Percentiles rank a stretch among this genome's conserved stretches.
phyloP scores from a whole-genome alignment of 2,329 filamentous ascomycete species.

The Alternaria brassicicola region DNA sequence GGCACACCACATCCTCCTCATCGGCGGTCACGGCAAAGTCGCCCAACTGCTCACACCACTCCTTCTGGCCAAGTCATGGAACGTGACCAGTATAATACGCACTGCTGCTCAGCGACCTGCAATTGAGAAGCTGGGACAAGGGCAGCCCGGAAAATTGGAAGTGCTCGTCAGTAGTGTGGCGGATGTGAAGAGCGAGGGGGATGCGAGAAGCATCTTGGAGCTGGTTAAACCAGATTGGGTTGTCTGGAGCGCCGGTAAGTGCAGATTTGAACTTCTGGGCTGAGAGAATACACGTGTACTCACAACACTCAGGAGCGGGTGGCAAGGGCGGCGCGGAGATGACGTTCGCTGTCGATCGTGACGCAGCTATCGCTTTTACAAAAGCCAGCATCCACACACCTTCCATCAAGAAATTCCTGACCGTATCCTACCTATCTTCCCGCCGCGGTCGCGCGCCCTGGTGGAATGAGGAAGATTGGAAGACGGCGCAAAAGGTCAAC shows the following conservation, averaged over 20 bases:
- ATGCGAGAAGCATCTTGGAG: conserved; percentile 68
- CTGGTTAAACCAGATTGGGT: conserved; percentile 69
- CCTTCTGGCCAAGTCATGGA: conserved; percentile 75
- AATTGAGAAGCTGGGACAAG: conserved; percentile 66
- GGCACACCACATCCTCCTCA: conserved; percentile 63
- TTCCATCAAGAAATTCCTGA: conserved; percentile 60
- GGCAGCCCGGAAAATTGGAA: conserved; percentile 66
- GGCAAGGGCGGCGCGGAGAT: conserved; percentile 59
- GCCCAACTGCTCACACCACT: conserved; percentile 76
- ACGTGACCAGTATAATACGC: conserved; percentile 79
- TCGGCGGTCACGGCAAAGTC: conserved; percentile 83
- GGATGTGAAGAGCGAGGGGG: conserved; percentile 67
- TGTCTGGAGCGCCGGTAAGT: conserved; percentile 69
- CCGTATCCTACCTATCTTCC: conserved; percentile 61
- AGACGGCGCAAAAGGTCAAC: conserved; percentile 54
- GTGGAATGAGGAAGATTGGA: conserved; percentile 59
- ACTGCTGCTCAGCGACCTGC: conserved; percentile 69
- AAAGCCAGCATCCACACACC: conserved; percentile 54
- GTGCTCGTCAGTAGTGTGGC: conserved; percentile 75
- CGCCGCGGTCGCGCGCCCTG: conserved; percentile 56
- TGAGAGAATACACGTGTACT: neutral
- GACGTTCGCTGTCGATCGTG: conserved; percentile 60
- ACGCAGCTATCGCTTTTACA: conserved; percentile 62
- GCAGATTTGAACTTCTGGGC: neutral
- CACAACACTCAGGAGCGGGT: conserved; percentile 54